Percentiles rank a stretch among this genome's conserved stretches.
phyloP scores from a whole-genome alignment of 2,329 filamentous ascomycete species.

The Metarhizium sp. region DNA sequence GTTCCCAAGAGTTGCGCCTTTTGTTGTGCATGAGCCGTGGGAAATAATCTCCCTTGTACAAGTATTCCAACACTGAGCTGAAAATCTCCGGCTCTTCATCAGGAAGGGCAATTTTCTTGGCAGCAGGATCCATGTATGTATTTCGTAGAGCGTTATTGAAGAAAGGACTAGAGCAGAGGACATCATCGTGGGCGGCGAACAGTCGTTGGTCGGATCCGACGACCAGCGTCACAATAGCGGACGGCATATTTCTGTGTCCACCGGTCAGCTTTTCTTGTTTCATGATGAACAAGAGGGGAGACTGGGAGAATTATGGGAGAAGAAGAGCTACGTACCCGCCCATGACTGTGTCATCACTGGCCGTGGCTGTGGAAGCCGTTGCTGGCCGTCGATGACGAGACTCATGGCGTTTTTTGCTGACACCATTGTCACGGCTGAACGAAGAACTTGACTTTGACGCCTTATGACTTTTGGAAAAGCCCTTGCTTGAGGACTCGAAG shows the following conservation, averaged over 20 bases:
- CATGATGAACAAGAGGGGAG: not conserved
- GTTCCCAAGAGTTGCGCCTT: conserved; percentile 67
- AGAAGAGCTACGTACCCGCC: conserved; percentile 29
- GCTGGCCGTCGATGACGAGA: conserved; percentile 36
- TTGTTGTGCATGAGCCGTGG: conserved; percentile 77
- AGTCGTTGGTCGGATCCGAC: conserved; percentile 76
- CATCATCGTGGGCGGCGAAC: conserved; percentile 85
- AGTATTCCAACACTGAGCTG: conserved; percentile 79
- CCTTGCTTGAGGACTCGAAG: conserved; percentile 36
- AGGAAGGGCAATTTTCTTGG: conserved; percentile 68
- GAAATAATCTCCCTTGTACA: conserved; percentile 92
- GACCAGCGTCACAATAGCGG: conserved; percentile 69
- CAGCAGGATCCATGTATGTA: conserved; percentile 22
- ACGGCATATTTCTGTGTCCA: conserved; percentile 26
- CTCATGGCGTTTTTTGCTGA: conserved; percentile 47
- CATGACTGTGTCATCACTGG: conserved; percentile 29
- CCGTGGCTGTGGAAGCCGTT: conserved; percentile 31
- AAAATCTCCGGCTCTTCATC: conserved; percentile 87
- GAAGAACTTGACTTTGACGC: conserved; percentile 41
- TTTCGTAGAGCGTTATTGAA: conserved; percentile 41
- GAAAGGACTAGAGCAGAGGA: conserved; percentile 70
- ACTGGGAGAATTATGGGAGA: not conserved
- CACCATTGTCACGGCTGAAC: conserved; percentile 43
- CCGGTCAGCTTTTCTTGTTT: not conserved
- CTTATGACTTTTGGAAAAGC: conserved; percentile 44